Conservation (phyloP, 2,329 filamentous ascomycete genomes). For the Coleophoma cylindrospora region DNA sequence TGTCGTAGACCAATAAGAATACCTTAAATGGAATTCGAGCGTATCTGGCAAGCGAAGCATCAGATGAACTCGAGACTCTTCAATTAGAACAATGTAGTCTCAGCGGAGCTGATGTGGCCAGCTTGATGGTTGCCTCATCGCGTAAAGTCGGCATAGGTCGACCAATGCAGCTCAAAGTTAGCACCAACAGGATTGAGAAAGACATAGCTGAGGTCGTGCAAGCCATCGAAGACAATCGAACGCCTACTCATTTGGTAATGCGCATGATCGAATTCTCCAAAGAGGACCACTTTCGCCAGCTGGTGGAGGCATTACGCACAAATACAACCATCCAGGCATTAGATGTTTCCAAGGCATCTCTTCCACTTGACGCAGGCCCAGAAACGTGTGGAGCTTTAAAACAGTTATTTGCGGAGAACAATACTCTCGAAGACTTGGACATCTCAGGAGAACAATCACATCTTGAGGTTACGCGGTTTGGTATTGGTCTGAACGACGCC, state of each 20-base stretch:
- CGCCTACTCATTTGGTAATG: constrained; percentile 61
- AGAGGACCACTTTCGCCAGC: constrained; percentile 46
- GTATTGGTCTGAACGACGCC: constrained; percentile 62
- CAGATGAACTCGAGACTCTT: constrained; percentile 54
- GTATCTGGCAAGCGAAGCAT: constrained; percentile 58
- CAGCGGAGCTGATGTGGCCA: constrained; percentile 58
- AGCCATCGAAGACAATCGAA: constrained; percentile 44
- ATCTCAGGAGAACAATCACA: constrained; percentile 69
- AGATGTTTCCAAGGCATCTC: constrained; percentile 65
- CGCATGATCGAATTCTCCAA: constrained; percentile 56
- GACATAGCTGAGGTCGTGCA: constrained; percentile 44
- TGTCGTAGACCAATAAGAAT: constrained; percentile 45
- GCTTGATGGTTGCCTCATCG: constrained; percentile 59
- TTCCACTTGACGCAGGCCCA: constrained; percentile 63
- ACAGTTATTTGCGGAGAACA: constrained; percentile 61
- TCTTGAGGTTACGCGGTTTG: constrained; percentile 65
- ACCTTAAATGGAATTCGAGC: constrained; percentile 61
- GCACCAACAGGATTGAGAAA: constrained; percentile 45
- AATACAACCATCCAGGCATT: constrained; percentile 60
- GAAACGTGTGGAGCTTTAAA: constrained; percentile 62
- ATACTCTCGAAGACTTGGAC: constrained; percentile 60
- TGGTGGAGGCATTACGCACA: constrained; percentile 54
- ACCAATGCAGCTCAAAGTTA: constrained; percentile 61
- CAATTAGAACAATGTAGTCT: constrained; percentile 63
- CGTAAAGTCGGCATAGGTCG: constrained; percentile 41